A percentile compares a stretch with the other conserved stretches of the same genome.
These are phyloP conservation scores for Podospora appendiculata DNA, from an alignment of 495 filamentous ascomycete species.

Conservation along the genomic window DNA sequence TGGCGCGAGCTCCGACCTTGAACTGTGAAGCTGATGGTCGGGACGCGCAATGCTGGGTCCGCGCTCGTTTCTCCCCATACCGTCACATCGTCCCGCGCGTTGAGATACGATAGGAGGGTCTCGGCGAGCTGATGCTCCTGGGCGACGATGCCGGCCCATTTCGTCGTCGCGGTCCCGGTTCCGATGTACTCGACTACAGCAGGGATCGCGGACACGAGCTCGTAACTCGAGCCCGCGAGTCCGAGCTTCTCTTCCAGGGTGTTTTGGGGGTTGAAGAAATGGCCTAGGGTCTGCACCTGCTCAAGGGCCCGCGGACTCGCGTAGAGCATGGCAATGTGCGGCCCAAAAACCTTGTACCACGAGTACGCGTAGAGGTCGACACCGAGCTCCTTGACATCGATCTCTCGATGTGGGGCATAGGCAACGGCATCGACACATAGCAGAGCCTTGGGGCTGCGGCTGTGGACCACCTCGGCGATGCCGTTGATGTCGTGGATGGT, in stretches of 20 bases:
- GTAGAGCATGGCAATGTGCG: slow-evolving; percentile 63
- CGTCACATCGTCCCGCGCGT: slow-evolving; percentile 34
- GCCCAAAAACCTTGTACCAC: slow-evolving; percentile 74
- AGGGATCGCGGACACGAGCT: slow-evolving; percentile 53
- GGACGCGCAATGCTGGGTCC: slow-evolving; percentile 42
- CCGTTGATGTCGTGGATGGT: slow-evolving; percentile 55
- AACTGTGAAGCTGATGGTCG: slow-evolving; percentile 60
- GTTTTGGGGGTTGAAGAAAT: slow-evolving; percentile 56
- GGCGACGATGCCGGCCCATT: slow-evolving; percentile 43
- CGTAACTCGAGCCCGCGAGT: slow-evolving; percentile 58
- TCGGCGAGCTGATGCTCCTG: slow-evolving; percentile 56
- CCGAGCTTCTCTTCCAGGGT: slow-evolving; percentile 57
- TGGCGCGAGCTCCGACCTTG: slow-evolving; percentile 46
- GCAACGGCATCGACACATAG: slow-evolving; percentile 57
- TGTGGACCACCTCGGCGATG: slow-evolving; percentile 47
- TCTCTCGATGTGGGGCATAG: slow-evolving; percentile 58
- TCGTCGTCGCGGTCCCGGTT: slow-evolving; percentile 12
- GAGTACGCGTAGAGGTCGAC: slow-evolving; percentile 70
- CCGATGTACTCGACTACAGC: slow-evolving; percentile 49
- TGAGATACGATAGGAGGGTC: slow-evolving; percentile 50
- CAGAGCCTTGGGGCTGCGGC: slow-evolving; percentile 28
- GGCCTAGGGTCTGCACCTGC: slow-evolving; percentile 47
- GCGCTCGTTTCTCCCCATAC: slow-evolving; percentile 48
- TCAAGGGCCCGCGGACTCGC: slow-evolving; percentile 41
- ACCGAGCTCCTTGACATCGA: slow-evolving; percentile 57